Conservation (phyloP, 1,284 basidiomycete genomes). For the Caloboletus inedulis region DNA sequence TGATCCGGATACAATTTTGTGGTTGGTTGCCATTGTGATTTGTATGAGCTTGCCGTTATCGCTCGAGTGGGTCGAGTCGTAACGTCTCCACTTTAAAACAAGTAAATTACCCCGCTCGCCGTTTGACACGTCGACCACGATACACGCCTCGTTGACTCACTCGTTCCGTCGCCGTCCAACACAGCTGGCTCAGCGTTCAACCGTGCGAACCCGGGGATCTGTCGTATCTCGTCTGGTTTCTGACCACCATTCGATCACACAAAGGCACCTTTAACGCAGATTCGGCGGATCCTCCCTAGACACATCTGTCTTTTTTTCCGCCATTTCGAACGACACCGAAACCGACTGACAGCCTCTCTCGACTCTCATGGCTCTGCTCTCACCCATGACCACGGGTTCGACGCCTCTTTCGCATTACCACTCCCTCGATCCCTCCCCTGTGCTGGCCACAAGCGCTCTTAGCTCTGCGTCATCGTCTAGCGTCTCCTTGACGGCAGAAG, state of each 20-base stretch:
- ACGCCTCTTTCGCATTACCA: constrained; percentile 35
- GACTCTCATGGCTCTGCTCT: constrained; percentile 27
- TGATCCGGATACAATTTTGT: constrained; percentile 1
- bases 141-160: constrained; percentile 2
- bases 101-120: constrained; percentile 5
- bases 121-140: constrained; percentile 17
- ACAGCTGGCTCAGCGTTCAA: constrained; percentile 1
- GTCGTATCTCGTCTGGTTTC: constrained; percentile 46
- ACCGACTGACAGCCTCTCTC: background rate
- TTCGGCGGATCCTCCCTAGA: constrained; percentile 51
- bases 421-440: constrained; percentile 38
- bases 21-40: constrained; percentile 16
- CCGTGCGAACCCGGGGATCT: constrained; percentile 39
- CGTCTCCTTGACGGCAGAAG: constrained; percentile 48
- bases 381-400: constrained; percentile 25
- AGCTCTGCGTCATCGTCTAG: constrained; percentile 50
- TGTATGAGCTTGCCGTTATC: constrained; percentile 24
- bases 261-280: constrained; percentile 43
- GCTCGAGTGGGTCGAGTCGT: constrained; percentile 3
- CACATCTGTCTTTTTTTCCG: constrained; percentile 8
- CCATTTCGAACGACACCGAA: constrained; percentile 11
- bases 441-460: constrained; percentile 33
- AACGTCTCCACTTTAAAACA: constrained; percentile 3
- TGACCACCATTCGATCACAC: constrained; percentile 34
- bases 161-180: background rate